A percentile compares a stretch with the other conserved stretches of the same genome.
Conservation (phyloP, 2,329 filamentous ascomycete genomes). For the Leptosphaerulina australis region DNA sequence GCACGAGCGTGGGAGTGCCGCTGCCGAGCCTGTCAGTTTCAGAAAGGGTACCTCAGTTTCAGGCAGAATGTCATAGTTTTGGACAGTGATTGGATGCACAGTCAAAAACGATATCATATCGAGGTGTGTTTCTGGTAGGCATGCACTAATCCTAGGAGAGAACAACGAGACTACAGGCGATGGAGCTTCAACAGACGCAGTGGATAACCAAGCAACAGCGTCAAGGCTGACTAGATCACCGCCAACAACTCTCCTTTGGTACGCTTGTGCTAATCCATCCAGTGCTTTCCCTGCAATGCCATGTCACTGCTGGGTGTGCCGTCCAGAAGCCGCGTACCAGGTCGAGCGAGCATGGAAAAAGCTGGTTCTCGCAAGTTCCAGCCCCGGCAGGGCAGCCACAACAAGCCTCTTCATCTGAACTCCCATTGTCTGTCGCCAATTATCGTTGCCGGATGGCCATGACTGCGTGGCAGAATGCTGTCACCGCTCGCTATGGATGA, state of each 20-base stretch:
- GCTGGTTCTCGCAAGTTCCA: conserved; percentile 2
- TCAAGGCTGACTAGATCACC: conserved; percentile 3
- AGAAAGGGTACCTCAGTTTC: no score
- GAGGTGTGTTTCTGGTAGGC: not conserved
- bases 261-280: conserved; percentile 3
- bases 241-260: conserved; percentile 7
- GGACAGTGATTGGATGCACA: conserved; percentile 3
- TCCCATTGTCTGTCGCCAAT: conserved; percentile 5
- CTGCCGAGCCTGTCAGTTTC: not conserved
- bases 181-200: conserved; percentile 2
- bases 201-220: not conserved
- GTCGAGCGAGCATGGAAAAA: conserved; percentile 12
- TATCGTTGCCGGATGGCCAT: conserved; percentile 1
- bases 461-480: conserved; percentile 8
- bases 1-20: not conserved
- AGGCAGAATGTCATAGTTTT: not conserved
- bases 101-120: conserved; percentile 3
- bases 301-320: conserved; percentile 8
- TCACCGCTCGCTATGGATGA: conserved; percentile 4
- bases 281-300: not conserved
- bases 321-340: conserved; percentile 1
- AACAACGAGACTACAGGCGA: conserved; percentile 2
- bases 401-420: not conserved
- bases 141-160: not conserved
- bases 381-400: conserved; percentile 15